Base-by-base conservation (phyloP, 306 rosid genomes). In the Begonia masoniana region DNA sequence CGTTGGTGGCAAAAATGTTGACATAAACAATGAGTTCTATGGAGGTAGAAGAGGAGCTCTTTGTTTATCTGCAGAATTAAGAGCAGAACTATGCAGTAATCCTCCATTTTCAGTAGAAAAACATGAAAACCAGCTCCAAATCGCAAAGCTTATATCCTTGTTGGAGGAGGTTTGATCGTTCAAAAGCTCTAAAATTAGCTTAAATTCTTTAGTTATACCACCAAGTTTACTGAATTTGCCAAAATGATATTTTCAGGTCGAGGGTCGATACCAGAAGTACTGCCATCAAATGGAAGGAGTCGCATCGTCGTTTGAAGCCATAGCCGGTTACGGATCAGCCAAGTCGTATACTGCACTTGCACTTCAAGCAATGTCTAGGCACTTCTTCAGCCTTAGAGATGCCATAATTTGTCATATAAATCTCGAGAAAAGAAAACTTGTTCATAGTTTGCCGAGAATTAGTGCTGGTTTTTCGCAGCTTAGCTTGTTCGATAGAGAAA, bases 351-450 rank as follows among this genome's bases (percentile, higher is more conserved):
- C 93, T 62, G 85, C 82, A 43, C 55, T 86, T 52, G 95, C 93
- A 60, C 95, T 82, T 14, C 77, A 82, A 19, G 95, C 95, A 62
- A 86, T 86, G 93, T 79, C 93, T 15, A 75, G 82, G 71, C 95
- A 86, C 65, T 86, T 86, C 57, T 71, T 81, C 63, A 77, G 78
- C 78, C 72, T 86, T 35, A 86, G 80, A 56, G 88, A 79, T 63
- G 82, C 80, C 47, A 75, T 82, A 73, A 15, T 75, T 53, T 63
- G 74, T 13, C 85, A 76, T 14, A 82, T 86, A 60, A 73, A 77
- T 51, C 47, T 54, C 15, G 87, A 76, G 69, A 77, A 69, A 61
- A 76, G 78, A 47, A 82, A 80, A 64, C 64, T 79, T n/a, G 1
- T 31, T 31, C 9, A 31, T 31, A 3, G 39, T 31, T 51, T 67